These are phyloP conservation scores for Neonectria ditissima DNA, from an alignment of 2,329 filamentous ascomycete species.

Conservation along the genomic window DNA sequence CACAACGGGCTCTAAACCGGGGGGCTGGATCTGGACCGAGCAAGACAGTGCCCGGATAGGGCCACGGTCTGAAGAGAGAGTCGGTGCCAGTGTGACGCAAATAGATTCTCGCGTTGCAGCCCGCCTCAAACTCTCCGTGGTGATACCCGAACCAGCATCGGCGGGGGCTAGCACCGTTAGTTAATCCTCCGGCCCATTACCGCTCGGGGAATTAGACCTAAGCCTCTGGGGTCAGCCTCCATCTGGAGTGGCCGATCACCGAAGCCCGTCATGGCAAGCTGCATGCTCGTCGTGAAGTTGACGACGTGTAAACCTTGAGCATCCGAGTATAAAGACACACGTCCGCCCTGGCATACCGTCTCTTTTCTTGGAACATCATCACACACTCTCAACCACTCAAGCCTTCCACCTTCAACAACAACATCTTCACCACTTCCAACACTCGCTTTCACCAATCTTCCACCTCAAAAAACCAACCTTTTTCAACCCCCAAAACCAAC, in stretches of 20 bases:
- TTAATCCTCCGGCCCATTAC: slow-evolving; percentile 8
- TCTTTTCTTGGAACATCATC: slow-evolving; percentile 13
- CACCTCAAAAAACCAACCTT: too few relatives aligned
- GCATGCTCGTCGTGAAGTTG: slow-evolving; percentile 32
- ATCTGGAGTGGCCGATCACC: slow-evolving; percentile 36
- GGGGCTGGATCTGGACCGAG: not conserved
- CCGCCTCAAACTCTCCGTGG: not conserved
- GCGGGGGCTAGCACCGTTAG: not conserved
- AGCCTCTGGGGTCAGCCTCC: slow-evolving; percentile 13
- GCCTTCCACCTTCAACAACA: slow-evolving; percentile 6
- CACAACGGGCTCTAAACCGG: slow-evolving; percentile 31
- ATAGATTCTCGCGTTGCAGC: slow-evolving; percentile 2
- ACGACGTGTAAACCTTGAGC: slow-evolving; percentile 20
- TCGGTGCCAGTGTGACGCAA: not conserved
- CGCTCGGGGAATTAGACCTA: slow-evolving; percentile 22
- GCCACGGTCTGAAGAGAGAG: not conserved
- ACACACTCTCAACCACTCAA: slow-evolving; percentile 13
- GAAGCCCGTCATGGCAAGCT: slow-evolving; percentile 34
- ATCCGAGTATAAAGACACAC: slow-evolving; percentile 39
- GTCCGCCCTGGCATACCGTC: slow-evolving; percentile 21
- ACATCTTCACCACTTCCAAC: slow-evolving; percentile 7
- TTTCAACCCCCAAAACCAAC: slow-evolving; percentile 18
- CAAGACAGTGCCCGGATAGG: not conserved
- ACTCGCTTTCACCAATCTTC: slow-evolving; percentile 24
- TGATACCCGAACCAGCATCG: not conserved